A percentile compares a stretch with the other conserved stretches of the same genome.
These are phyloP conservation scores for Sclerotinia trifoliorum DNA, from an alignment of 2,329 filamentous ascomycete genomes.

Conservation along the genomic window DNA sequence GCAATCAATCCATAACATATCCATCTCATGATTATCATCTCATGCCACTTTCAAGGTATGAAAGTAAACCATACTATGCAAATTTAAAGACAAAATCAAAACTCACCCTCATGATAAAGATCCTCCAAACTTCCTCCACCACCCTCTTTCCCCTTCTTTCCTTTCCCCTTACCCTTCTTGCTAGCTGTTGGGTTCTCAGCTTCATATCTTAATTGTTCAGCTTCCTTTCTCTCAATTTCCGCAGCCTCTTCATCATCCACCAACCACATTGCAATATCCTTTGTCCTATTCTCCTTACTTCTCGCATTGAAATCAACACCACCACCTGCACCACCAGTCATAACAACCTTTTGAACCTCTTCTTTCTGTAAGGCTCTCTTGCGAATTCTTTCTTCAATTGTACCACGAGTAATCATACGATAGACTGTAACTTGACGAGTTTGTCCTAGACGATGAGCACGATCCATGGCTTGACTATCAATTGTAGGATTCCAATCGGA, in stretches of 20 bases:
- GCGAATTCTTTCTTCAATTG: slow-evolving; percentile 96
- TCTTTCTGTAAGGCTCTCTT: slow-evolving; percentile 97
- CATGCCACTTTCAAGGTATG: slow-evolving; percentile 17
- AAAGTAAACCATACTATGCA: not conserved
- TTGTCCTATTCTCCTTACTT: slow-evolving; percentile 85
- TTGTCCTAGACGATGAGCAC: slow-evolving; percentile 94
- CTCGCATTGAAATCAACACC: slow-evolving; percentile 97
- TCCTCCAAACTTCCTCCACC: slow-evolving; percentile 76
- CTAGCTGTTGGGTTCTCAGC: slow-evolving; percentile 63
- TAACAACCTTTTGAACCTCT: slow-evolving; percentile 96
- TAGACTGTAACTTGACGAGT: slow-evolving; percentile 96
- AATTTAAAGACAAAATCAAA: slow-evolving; percentile 21
- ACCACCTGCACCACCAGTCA: slow-evolving; percentile 77
- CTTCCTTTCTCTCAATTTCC: slow-evolving; percentile 88
- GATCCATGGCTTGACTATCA: slow-evolving; percentile 98
- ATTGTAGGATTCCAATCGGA: slow-evolving; percentile 99
- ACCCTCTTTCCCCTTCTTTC: slow-evolving; percentile 44
- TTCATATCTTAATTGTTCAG: slow-evolving; percentile 64
- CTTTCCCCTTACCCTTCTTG: slow-evolving; percentile 59
- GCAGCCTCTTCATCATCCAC: slow-evolving; percentile 96
- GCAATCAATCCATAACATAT: slow-evolving; percentile 10
- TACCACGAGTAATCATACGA: slow-evolving; percentile 91
- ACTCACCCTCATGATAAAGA: slow-evolving; percentile 98
- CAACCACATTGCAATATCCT: slow-evolving; percentile 98
- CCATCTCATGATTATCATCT: slow-evolving; percentile 5